A percentile compares a stretch with the other conserved stretches of the same genome.
Conservation (phyloP, 2,329 filamentous ascomycete genomes). For the Beauveria caledonica region DNA sequence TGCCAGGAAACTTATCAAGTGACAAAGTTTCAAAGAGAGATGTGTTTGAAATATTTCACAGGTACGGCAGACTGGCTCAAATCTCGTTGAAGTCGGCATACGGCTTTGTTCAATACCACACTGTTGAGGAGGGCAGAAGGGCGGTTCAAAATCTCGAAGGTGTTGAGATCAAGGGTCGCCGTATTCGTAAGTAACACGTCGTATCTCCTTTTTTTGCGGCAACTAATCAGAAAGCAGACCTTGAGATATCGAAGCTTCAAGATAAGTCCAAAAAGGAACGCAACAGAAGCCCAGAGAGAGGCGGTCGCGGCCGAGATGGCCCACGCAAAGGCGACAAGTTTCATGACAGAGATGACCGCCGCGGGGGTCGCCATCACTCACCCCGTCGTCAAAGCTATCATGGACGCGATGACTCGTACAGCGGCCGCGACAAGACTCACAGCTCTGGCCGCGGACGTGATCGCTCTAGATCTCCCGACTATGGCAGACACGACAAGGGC, state of each 20-base stretch:
- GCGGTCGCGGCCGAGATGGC: conserved; percentile 33
- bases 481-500: conserved; percentile 35
- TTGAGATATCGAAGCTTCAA: conserved; percentile 84
- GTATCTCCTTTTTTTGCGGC: background rate
- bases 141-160: conserved; percentile 77
- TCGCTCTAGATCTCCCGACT: conserved; percentile 60
- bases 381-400: conserved; percentile 49
- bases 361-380: conserved; percentile 51
- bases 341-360: conserved; percentile 53
- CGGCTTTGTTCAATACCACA: conserved; percentile 91
- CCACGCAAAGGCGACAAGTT: conserved; percentile 30
- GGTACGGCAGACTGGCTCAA: conserved; percentile 79
- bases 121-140: conserved; percentile 60
- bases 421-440: conserved; percentile 38
- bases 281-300: conserved; percentile 51
- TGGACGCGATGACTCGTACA: conserved; percentile 54
- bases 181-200: conserved; percentile 67
- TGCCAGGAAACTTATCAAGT: conserved; percentile 76
- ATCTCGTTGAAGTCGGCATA: conserved; percentile 96
- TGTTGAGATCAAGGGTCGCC: conserved; percentile 73
- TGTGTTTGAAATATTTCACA: conserved; percentile 83
- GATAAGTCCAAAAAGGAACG: conserved; percentile 60
- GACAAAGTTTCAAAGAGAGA: conserved; percentile 91
- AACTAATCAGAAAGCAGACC: conserved; percentile 47
- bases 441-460: conserved; percentile 41